phyloP scores from a whole-genome alignment of 768 basidiomycete genomes.

The Udeniomyces megalosporus region DNA sequence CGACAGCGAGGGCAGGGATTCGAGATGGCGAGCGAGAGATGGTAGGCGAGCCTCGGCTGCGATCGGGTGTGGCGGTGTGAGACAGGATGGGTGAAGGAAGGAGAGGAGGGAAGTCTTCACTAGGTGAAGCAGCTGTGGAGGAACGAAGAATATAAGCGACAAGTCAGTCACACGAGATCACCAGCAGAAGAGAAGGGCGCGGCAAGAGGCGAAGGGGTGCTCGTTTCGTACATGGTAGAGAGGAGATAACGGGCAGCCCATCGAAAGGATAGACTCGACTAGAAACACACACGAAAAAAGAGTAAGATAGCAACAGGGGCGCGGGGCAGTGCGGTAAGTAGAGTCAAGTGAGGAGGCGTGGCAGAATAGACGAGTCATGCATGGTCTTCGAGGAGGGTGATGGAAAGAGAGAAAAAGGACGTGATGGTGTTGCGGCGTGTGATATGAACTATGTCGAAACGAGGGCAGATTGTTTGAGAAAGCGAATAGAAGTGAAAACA shows the following conservation, averaged over 20 bases:
- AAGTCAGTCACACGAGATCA: neutral
- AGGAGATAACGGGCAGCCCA: no score
- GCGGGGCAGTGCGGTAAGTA: no score
- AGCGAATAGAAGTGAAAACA: slow-evolving; percentile 30
- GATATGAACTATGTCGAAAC: neutral
- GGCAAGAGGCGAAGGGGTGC: neutral
- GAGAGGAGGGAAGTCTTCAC: neutral
- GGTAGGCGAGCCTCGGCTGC: no score
- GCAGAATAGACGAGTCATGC: no score
- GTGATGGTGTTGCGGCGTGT: neutral
- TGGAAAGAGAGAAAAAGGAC: neutral
- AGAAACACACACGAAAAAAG: no score
- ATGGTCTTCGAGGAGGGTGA: no score
- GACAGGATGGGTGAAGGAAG: neutral
- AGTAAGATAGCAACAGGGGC: no score
- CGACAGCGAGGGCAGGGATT: no score
- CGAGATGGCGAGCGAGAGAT: no score
- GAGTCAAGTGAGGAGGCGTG: no score
- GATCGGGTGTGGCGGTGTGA: neutral
- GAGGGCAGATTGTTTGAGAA: neutral
- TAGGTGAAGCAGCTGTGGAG: neutral
- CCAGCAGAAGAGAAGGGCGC: neutral
- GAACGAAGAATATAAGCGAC: neutral
- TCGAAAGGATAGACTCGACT: no score
- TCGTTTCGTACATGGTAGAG: slow-evolving; percentile 5